Evolutionary conservation across 805 yeast genomes (phyloP), one percentile per base, ranked within the genome.

Genomic region (Hanseniaspora lindneri): DNA sequence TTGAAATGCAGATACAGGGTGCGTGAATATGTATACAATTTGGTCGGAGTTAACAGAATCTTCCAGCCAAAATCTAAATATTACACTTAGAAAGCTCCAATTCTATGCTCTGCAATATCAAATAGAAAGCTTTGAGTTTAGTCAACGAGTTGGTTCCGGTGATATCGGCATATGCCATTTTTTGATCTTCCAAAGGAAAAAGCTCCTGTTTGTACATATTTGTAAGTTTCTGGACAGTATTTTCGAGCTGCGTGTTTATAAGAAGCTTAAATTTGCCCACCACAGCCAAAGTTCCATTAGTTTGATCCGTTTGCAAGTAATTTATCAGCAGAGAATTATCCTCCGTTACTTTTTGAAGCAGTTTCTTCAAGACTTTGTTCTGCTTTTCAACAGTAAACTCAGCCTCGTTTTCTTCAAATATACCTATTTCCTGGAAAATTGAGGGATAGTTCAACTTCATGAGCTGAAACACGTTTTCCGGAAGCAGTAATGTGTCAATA

Each of bases 221-320:
- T 7, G 17, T 6, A 4, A 46, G 11, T 13, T 19, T 19, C 13
- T 10, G 9, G 2, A 39, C n/a, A 17, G 29, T 30, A 5, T 8
- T 8, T 4, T 16, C 34, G 4, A 30, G 39, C n/a, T 46, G 49
- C 6, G 19, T 39, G 19, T 30, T 32, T 17, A 46, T 29, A 11
- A 46, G 16, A 3, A 46, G 14, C 16, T 39, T 46, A 17, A 39
- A 46, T 11, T 46, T 39, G 21, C 32, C 39, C 13, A 46, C 43
- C 8, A 32, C 27, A 16, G 25, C 20, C 7, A 25, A 9, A 10
- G 36, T 32, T 14, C 30, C 39, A 20, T 39, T 20, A 3, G 14
- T 24, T n/a, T 46, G 49, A 7, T 39, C 39, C 6, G 28, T 16
- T 19, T 23, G 21, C 8, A 46, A 9, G 19, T 46, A 30, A 21